Conservation (phyloP, 352 stramenopile genomes). For the Saprolegnia parasitica region DNA sequence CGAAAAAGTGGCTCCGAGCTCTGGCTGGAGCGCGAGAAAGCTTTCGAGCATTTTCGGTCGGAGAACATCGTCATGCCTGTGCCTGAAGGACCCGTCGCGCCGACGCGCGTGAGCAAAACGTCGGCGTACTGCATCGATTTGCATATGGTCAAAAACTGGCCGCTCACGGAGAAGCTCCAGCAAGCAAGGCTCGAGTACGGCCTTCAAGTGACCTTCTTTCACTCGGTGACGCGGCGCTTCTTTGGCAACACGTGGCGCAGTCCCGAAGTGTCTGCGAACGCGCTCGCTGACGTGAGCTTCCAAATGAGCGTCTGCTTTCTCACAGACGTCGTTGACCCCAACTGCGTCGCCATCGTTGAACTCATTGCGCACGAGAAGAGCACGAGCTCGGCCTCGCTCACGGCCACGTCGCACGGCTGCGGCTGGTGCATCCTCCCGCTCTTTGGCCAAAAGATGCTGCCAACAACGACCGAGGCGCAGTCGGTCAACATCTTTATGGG, state of each 20-base stretch:
- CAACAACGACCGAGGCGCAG: slow-evolving; percentile 21
- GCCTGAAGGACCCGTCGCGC: slow-evolving; percentile 38
- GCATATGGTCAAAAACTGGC: slow-evolving; percentile 62
- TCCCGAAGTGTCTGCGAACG: slow-evolving; percentile 44
- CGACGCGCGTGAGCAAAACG: slow-evolving; percentile 50
- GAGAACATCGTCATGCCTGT: slow-evolving; percentile 59
- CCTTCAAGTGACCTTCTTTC: slow-evolving; percentile 87
- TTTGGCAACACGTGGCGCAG: slow-evolving; percentile 91
- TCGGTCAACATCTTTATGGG: slow-evolving; percentile 64
- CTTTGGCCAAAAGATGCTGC: slow-evolving; percentile 45
- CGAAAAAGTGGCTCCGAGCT: slow-evolving; percentile 30
- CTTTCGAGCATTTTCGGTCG: slow-evolving; percentile 75
- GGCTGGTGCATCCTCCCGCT: slow-evolving; percentile 91
- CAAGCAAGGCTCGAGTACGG: slow-evolving; percentile 58
- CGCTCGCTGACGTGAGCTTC: slow-evolving; percentile 39
- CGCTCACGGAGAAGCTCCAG: slow-evolving; percentile 53
- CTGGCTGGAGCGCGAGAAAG: slow-evolving; percentile 55
- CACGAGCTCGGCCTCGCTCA: slow-evolving; percentile 55
- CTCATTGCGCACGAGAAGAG: slow-evolving; percentile 89
- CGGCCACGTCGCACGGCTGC: slow-evolving; percentile 69
- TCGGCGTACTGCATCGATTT: slow-evolving; percentile 57
- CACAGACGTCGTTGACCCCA: slow-evolving; percentile 80
- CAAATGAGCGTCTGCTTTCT: slow-evolving; percentile 81
- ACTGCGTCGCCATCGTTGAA: slow-evolving; percentile 90
- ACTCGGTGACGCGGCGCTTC: slow-evolving; percentile 77